These are phyloP conservation scores for Candida succiphila DNA, from an alignment of 805 yeast genomes.

Conservation along the genomic window DNA sequence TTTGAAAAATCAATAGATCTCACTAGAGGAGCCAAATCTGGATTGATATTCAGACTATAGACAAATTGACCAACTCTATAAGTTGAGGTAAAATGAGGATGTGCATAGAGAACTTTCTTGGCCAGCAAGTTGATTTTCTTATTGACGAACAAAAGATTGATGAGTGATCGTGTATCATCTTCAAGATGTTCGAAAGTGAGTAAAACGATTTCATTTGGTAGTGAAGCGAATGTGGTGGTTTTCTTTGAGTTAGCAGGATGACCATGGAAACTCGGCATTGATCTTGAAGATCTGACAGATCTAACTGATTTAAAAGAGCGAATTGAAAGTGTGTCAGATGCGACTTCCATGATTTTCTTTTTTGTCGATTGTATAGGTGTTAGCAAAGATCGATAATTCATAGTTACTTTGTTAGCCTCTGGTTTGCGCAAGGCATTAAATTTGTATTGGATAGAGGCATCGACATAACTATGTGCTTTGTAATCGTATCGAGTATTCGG, in stretches of 20 bases:
- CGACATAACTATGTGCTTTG: constrained; percentile 30
- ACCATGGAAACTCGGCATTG: background rate
- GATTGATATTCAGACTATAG: constrained; percentile 48
- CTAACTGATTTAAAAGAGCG: constrained; percentile 23
- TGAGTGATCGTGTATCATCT: constrained; percentile 29
- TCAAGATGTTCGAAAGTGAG: constrained; percentile 24
- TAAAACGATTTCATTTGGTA: constrained; percentile 36
- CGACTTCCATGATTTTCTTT: constrained; percentile 26
- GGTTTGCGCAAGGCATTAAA: constrained; percentile 2
- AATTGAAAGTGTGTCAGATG: constrained; percentile 31
- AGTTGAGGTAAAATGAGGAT: constrained; percentile 53
- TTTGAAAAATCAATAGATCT: constrained; percentile 48
- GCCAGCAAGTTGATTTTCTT: constrained; percentile 40
- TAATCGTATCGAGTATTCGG: constrained; percentile 44
- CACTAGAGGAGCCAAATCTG: constrained; percentile 47
- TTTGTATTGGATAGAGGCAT: constrained; percentile 12
- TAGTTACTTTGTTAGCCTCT: constrained; percentile 21
- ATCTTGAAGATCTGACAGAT: constrained; percentile 4
- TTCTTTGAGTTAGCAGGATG: background rate
- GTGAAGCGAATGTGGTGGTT: background rate
- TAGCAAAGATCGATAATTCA: constrained; percentile 38
- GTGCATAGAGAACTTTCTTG: constrained; percentile 42
- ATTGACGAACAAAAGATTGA: constrained; percentile 40
- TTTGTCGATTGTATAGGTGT: constrained; percentile 20
- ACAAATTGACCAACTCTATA: constrained; percentile 77